Evolutionary conservation across 2,329 filamentous ascomycete genomes (phyloP), one percentile per base, ranked within the genome.

Genomic region (Alternaria gaisen): DNA sequence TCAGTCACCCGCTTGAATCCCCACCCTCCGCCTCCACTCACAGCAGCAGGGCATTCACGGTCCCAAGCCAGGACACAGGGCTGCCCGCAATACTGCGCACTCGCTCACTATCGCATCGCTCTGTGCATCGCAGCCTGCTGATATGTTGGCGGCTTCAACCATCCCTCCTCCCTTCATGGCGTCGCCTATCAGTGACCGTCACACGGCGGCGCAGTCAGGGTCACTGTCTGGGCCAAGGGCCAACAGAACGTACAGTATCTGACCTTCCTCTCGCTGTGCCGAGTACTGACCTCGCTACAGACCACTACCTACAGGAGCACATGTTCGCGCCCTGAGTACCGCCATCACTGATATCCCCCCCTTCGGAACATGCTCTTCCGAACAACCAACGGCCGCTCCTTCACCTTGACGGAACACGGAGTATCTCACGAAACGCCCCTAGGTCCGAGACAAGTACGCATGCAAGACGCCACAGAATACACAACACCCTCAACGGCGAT

Each of bases 21-120:
- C 60, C 60, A 63, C 60, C 56, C 60, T 61, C 58, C 55, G 46
- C 58, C 62, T 65, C 62, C 56, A 34, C 62, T 58, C 60, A 40
- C 43, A 56, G 46, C 53, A 55, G 43, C 58, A 61, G 44, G 41
- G 42, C 61, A 61, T 38, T 40, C 40, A 43, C 34, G 1, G 12
- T 41, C 42, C 24, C 47, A 43, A 36, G 18, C 24, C 18, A 50
- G 28, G 10, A 42, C 20, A 34, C 24, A 18, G 30, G 28, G n/a
- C 48, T 36, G 41, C 22, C 30, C 51, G 16, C 11, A 8, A 10
- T 41, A 28, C 11, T 38, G 22, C 8, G 14, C 6, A 14, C 28
- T 9, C 18, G 16, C 36, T 32, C 20, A 3, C 46, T 30, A 46
- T 59, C 40, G 56, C 56, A 8, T 24, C 38, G 16, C 1, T 41